These are phyloP conservation scores for Pyrenophora tritici-repentis DNA, from an alignment of 2,329 filamentous ascomycete genomes.

Conservation along the genomic window DNA sequence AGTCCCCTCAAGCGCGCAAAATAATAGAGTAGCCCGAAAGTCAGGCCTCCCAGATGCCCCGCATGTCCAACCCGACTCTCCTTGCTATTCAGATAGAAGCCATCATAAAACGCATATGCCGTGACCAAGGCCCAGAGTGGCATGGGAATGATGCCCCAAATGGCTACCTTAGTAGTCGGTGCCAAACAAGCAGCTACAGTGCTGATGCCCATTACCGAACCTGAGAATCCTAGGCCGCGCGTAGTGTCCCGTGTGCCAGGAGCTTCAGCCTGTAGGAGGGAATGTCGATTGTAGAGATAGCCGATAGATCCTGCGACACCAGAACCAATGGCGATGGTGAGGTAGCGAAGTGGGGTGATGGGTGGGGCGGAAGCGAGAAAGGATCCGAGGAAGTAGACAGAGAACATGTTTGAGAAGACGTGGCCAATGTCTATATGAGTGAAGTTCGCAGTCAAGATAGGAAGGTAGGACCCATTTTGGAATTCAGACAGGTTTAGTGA, in stretches of 20 bases:
- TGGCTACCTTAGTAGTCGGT: constrained; percentile 38
- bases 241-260: constrained; percentile 5
- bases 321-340: constrained; percentile 39
- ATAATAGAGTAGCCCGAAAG: constrained; percentile 47
- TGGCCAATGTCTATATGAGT: constrained; percentile 46
- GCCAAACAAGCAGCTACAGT: constrained; percentile 47
- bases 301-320: constrained; percentile 31
- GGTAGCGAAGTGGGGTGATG: constrained; percentile 32
- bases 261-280: constrained; percentile 3
- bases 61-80: constrained; percentile 45
- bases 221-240: constrained; percentile 44
- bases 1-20: constrained; percentile 25
- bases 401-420: constrained; percentile 50
- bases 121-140: constrained; percentile 48
- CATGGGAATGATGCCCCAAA: constrained; percentile 48
- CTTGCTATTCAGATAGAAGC: constrained; percentile 43
- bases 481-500: constrained; percentile 38
- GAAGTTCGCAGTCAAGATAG: constrained; percentile 48
- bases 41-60: constrained; percentile 53
- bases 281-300: constrained; percentile 20
- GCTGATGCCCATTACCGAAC: constrained; percentile 49
- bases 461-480: constrained; percentile 43
- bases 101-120: constrained; percentile 47
- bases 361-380: constrained; percentile 39
- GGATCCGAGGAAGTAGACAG: constrained; percentile 45